Conservation (phyloP, 495 filamentous ascomycete genomes). For the Lasiosphaeria ovina region DNA sequence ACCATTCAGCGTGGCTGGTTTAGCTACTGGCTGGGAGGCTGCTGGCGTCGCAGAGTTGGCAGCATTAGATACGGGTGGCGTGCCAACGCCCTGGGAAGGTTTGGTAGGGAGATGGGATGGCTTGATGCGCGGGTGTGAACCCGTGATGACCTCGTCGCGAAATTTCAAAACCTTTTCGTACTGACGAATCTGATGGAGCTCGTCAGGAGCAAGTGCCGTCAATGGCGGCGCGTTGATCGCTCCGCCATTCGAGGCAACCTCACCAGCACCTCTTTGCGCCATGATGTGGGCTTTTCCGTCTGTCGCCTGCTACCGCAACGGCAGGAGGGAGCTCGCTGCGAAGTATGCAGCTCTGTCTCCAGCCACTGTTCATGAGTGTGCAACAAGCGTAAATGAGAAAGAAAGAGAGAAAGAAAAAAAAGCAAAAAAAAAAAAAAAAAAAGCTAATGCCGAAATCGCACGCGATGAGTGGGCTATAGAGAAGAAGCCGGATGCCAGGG, state of each 20-base stretch:
- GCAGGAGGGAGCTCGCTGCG: too few species aligned
- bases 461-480: too few species aligned
- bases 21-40: conserved; percentile 20
- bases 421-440: too few species aligned
- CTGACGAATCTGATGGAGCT: conserved; percentile 26
- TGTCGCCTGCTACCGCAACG: neutral
- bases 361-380: too few species aligned
- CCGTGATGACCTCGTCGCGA: conserved; percentile 33
- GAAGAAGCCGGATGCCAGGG: too few species aligned
- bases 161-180: conserved; percentile 39
- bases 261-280: conserved; percentile 11
- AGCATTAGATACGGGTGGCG: conserved; percentile 24
- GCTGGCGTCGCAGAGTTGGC: conserved; percentile 24
- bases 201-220: conserved; percentile 25
- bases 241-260: conserved; percentile 12
- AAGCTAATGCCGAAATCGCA: too few species aligned
- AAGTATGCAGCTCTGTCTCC: too few species aligned
- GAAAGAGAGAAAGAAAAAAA: too few species aligned
- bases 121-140: conserved; percentile 40
- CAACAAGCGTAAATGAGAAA: too few species aligned
- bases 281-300: conserved; percentile 22
- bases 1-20: conserved; percentile 27
- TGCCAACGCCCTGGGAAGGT: conserved; percentile 24
- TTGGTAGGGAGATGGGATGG: conserved; percentile 54
- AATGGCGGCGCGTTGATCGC: conserved; percentile 12